phyloP scores from a whole-genome alignment of 2,329 filamentous ascomycete genomes.

The Colletotrichum paranaense region DNA sequence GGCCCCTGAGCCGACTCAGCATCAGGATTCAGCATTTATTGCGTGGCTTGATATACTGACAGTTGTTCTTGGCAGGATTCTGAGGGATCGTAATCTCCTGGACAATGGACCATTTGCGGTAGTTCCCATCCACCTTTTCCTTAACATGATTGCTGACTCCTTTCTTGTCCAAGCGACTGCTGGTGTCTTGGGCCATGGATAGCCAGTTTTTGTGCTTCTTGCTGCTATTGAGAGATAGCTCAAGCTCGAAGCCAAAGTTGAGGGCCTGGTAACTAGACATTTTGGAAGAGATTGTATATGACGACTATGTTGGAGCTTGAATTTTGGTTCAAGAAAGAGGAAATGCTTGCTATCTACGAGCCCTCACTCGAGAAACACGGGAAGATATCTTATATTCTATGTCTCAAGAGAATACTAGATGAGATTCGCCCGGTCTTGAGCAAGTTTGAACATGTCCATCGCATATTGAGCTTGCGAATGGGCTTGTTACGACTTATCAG shows the following conservation, averaged over 20 bases:
- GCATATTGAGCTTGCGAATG: neutral
- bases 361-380: neutral
- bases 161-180: constrained; percentile 44
- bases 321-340: neutral
- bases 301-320: neutral
- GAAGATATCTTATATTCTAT: neutral
- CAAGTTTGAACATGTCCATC: neutral
- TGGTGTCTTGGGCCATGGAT: constrained; percentile 48
- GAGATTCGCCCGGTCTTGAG: neutral
- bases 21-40: neutral
- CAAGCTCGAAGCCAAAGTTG: constrained; percentile 51
- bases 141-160: constrained; percentile 49
- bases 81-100: constrained; percentile 50
- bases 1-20: constrained; percentile 39
- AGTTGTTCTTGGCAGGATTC: constrained; percentile 45
- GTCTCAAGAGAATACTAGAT: neutral
- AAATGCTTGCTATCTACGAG: neutral
- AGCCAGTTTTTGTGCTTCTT: constrained; percentile 48
- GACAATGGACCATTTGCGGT: constrained; percentile 50
- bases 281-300: neutral
- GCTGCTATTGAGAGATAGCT: constrained; percentile 48
- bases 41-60: constrained; percentile 36
- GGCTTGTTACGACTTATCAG: neutral
- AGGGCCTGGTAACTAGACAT: constrained; percentile 23
- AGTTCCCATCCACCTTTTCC: constrained; percentile 45